phyloP scores from a whole-genome alignment of 768 basidiomycete genomes.

The Hebeloma cylindrosporum region DNA sequence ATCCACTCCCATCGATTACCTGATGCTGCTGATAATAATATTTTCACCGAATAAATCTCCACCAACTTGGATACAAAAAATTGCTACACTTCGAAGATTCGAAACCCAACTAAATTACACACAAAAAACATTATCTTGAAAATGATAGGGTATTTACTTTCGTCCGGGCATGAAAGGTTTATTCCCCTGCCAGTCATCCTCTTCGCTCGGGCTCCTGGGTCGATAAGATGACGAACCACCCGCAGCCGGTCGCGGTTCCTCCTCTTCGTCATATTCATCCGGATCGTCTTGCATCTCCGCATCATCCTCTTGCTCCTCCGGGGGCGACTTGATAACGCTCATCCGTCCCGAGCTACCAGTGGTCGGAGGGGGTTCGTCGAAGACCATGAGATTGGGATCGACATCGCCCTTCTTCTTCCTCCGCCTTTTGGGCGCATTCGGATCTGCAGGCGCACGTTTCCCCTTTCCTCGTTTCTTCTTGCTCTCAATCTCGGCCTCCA shows the following conservation, averaged over 20 bases:
- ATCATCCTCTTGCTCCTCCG: constrained; percentile 24
- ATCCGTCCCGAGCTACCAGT: constrained; percentile 21
- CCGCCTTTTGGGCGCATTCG: constrained; percentile 46
- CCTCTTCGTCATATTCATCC: constrained; percentile 21
- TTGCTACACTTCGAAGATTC: too few species aligned
- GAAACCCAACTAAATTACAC: constrained; percentile 16
- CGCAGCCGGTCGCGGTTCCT: constrained; percentile 12
- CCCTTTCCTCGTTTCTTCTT: constrained; percentile 63
- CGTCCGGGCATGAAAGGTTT: constrained; percentile 42
- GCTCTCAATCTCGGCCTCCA: constrained; percentile 60
- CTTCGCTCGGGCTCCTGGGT: constrained; percentile 38
- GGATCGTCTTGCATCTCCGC: constrained; percentile 30
- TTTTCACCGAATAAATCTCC: too few species aligned
- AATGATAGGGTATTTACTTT: constrained; percentile 24
- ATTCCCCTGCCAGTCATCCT: constrained; percentile 44
- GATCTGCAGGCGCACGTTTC: constrained; percentile 38
- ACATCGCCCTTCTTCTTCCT: constrained; percentile 48
- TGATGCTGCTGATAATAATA: too few species aligned
- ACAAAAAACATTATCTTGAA: too few species aligned
- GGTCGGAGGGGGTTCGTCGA: constrained; percentile 10
- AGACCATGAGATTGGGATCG: constrained; percentile 28
- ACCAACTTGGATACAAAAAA: constrained; percentile 3
- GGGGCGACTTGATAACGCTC: constrained; percentile 16
- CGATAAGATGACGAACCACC: constrained; percentile 28
- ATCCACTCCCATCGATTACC: too few species aligned